Conservation (phyloP, 306 rosid species). For the Pueraria montana region DNA sequence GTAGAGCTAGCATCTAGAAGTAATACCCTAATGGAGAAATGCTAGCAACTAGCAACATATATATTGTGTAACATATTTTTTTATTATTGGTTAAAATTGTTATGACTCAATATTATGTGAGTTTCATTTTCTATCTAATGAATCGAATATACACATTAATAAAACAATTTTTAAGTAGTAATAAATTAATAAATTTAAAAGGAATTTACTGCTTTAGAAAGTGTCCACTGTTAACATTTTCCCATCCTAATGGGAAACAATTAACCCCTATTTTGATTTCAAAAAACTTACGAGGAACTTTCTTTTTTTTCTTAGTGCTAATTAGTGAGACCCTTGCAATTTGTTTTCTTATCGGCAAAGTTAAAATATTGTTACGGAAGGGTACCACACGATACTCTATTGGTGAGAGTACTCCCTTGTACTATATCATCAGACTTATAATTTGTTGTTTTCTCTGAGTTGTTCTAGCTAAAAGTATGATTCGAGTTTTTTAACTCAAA, state of each 20-base stretch:
- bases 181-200: too few relatives aligned
- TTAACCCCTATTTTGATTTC: neutral
- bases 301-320: too few relatives aligned
- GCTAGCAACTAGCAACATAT: neutral
- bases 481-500: neutral
- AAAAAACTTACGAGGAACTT: neutral
- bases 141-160: neutral
- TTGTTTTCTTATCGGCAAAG: neutral
- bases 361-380: neutral
- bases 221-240: too few relatives aligned
- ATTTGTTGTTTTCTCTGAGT: neutral
- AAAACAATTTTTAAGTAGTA: too few relatives aligned
- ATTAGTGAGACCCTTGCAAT: neutral
- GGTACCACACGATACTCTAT: neutral
- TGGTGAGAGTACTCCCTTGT: neutral
- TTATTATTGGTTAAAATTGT: too few relatives aligned
- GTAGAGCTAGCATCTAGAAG: neutral
- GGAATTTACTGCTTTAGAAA: neutral
- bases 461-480: neutral
- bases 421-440: neutral
- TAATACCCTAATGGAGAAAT: neutral
- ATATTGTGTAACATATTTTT: too few relatives aligned
- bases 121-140: neutral
- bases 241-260: neutral
- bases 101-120: neutral